Percentiles rank a stretch among this genome's conserved stretches.
Conservation (phyloP, 2,329 filamentous ascomycete genomes). For the Penicillium nordicum region DNA sequence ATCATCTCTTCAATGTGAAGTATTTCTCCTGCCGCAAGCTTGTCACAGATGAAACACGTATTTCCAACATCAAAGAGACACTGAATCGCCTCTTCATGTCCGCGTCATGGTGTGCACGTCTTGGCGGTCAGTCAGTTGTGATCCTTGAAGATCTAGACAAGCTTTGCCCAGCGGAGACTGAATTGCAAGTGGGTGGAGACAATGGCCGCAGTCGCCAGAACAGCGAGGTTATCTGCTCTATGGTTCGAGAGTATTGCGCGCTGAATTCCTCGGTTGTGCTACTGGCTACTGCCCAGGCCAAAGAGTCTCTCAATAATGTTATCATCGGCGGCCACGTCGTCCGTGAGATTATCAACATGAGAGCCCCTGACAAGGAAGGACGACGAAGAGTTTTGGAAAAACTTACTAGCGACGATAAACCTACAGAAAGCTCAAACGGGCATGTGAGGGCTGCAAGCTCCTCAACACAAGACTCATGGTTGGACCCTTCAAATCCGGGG, state of each 20-base stretch:
- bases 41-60: slow-evolving; percentile 84
- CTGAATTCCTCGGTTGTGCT: slow-evolving; percentile 77
- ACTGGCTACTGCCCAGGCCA: slow-evolving; percentile 85
- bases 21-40: slow-evolving; percentile 86
- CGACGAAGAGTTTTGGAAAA: slow-evolving; percentile 79
- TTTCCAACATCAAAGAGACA: slow-evolving; percentile 87
- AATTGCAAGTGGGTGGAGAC: slow-evolving; percentile 88
- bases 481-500: slow-evolving; percentile 65
- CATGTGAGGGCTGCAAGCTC: slow-evolving; percentile 35
- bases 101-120: slow-evolving; percentile 84
- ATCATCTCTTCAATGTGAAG: slow-evolving; percentile 73
- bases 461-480: slow-evolving; percentile 63
- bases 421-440: slow-evolving; percentile 41
- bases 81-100: slow-evolving; percentile 79
- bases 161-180: slow-evolving; percentile 87
- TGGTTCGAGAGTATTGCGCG: slow-evolving; percentile 79
- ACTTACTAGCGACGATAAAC: slow-evolving; percentile 56
- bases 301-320: slow-evolving; percentile 86
- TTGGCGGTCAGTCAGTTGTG: slow-evolving; percentile 79
- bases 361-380: slow-evolving; percentile 89
- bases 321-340: slow-evolving; percentile 89
- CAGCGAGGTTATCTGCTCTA: slow-evolving; percentile 79
- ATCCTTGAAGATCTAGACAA: slow-evolving; percentile 92
- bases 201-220: slow-evolving; percentile 90
- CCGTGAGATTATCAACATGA: slow-evolving; percentile 82